Evolutionary conservation across 2,329 filamentous ascomycete genomes (phyloP).

Genomic region (Aspergillus sp.): DNA sequence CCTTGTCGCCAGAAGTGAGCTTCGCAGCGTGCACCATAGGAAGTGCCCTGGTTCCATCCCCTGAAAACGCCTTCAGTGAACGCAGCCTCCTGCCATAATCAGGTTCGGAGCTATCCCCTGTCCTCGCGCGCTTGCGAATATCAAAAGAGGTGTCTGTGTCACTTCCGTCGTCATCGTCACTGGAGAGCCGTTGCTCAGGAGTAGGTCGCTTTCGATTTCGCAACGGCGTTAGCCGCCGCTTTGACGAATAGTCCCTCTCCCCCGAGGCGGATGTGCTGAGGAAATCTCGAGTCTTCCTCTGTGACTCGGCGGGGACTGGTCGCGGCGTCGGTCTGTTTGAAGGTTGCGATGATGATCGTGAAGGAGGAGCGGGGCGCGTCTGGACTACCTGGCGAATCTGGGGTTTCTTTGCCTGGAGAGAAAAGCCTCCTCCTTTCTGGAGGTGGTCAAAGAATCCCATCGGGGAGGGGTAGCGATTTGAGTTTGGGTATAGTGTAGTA

Average conservation of each 20-base stretch:
- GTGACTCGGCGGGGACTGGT: slow-evolving; percentile 26
- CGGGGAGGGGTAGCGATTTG: slow-evolving; percentile 21
- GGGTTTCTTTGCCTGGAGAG: slow-evolving; percentile 46
- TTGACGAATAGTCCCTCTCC: slow-evolving; percentile 34
- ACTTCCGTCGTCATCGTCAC: slow-evolving; percentile 48
- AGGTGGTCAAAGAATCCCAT: slow-evolving; percentile 53
- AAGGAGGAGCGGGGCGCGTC: slow-evolving; percentile 35
- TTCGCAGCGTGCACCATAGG: slow-evolving; percentile 55
- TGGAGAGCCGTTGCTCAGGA: slow-evolving; percentile 44
- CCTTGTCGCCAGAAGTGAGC: slow-evolving; percentile 50
- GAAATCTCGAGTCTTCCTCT: slow-evolving; percentile 29
- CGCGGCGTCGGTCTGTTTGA: slow-evolving; percentile 26
- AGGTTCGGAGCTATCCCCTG: slow-evolving; percentile 47
- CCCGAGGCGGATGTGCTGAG: slow-evolving; percentile 37
- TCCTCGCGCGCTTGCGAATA: slow-evolving; percentile 48
- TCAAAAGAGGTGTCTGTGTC: slow-evolving; percentile 48
- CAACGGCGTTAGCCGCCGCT: slow-evolving; percentile 37
- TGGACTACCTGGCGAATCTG: slow-evolving; percentile 50
- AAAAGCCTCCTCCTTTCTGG: slow-evolving; percentile 49
- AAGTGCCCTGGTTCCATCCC: slow-evolving; percentile 42
- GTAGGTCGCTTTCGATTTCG: slow-evolving; percentile 44
- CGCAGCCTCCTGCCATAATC: slow-evolving; percentile 51
- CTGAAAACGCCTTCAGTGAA: slow-evolving; percentile 51
- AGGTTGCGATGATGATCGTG: slow-evolving; percentile 35
- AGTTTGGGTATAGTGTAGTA: slow-evolving; percentile 10